Base-by-base conservation (phyloP, 306 rosid genomes). In the Heteromeles arbutifolia region DNA sequence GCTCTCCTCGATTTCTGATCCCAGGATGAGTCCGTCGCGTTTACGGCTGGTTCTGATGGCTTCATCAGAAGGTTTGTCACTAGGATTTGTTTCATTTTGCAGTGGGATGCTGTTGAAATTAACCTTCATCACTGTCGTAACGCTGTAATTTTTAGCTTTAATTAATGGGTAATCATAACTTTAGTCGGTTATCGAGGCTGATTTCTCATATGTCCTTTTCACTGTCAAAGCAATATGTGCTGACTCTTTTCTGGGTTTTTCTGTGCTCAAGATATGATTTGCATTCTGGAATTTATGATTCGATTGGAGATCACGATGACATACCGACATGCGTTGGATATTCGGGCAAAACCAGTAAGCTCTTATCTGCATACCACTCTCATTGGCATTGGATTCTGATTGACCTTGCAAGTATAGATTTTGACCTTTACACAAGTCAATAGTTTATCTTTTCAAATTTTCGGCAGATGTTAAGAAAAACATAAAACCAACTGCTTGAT, bases 1-100 rank as follows among this genome's bases (percentile, higher is more conserved):
- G 70, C 97, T 0, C 91, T 90, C 65, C 88, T 94, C 24, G 97
- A 90, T 84, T 92, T 92, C 59, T 94, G 91, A 81, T 91, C 91
- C 74, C 86, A 81, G 59, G 72, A 80, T 29, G 96, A 91, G 65
- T 79, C 74, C 7, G 74, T 81, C 64, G 93, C 93, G 57, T 91
- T 90, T 73, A 4, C 83, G 8, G 86, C 87, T 67, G 87, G 77
- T 74, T 87, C 97, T 39, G 95, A 89, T 70, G 96, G 98, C 69
- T 77, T 50, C 22, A 82, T 94, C 18, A 80, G 82, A 83, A 94
- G 96, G 97, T 92, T 65, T 43, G 69, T 48, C 29, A 4, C 65
- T 18, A 14, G 4, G 14, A 11, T 29, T 65, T 50, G 31, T 31
- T 45, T 65, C 25, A 37, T 65, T 50, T 66, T 53, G 11, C 29